Base-by-base conservation (phyloP, 345 rosid species). In the Ceriops tagal region DNA sequence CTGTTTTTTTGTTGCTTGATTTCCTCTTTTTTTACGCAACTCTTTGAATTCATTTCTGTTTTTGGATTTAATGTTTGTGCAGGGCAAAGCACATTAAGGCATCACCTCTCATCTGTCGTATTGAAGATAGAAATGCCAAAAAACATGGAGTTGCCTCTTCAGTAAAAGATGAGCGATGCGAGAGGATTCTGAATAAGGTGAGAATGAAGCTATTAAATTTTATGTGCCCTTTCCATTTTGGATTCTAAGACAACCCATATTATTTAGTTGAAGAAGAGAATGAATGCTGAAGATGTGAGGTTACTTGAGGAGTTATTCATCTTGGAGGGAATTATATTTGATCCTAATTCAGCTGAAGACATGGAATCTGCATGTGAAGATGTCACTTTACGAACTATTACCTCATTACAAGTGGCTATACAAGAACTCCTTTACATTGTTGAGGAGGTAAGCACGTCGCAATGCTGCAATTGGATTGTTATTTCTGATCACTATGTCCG, bases 71-170 rank as follows among this genome's bases (percentile, higher is more conserved):
- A 46, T 31, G 26, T 24, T 70, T 10, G 71, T 57, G 55, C 81
- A 93, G 97, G 88, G 97, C 97, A 73, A 88, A 86, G 84, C 97
- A 93, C 77, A 80, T 93, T 74, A 91, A 89, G 81, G 67, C 91
- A 71, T 79, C 89, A 65, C 85, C 88, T 58, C 65, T 75, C 56
- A 73, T 79, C 69, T 78, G 65, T 35, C 24, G 66, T 39, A 68
- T 47, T 26, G 86, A 83, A 80, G 84, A 82, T 19, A 88, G 65
- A 75, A 71, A 63, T 73, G 65, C 62, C 53, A 84, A 74, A 73
- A 78, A 73, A 64, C 80, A 70, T 18, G 80, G 19, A 69, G 78
- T 66, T 64, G 46, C 62, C 28, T 62, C 81, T 67, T 66, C 62
- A 59, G 59, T 74, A 32, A 80, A 70, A 61, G 82, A 89, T 64